Percentiles rank a stretch among this genome's conserved stretches.
Conservation (phyloP, 805 yeast species). For the Kluyveromyces wickerhamii region DNA sequence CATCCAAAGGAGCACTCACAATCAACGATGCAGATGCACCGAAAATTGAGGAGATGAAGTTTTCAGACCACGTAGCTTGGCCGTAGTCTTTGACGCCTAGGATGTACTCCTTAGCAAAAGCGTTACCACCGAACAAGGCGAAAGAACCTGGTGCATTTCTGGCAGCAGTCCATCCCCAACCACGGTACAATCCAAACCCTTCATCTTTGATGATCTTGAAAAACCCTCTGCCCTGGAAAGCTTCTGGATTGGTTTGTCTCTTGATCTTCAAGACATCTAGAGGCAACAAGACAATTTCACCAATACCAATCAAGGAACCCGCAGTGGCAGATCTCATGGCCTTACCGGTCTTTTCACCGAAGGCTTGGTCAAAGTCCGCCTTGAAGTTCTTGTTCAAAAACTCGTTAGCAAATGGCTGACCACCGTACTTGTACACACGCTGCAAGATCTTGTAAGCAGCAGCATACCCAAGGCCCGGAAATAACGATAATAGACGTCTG, state of each 20-base stretch:
- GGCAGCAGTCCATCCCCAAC: constrained; percentile 99
- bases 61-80: constrained; percentile 89
- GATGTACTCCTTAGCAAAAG: constrained; percentile 95
- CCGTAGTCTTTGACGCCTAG: constrained; percentile 81
- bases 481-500: constrained; percentile 69
- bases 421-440: constrained; percentile 98
- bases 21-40: constrained; percentile 97
- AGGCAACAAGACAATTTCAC: constrained; percentile 92
- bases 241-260: constrained; percentile 99
- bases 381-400: constrained; percentile 70
- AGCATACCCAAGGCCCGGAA: constrained; percentile 98
- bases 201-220: constrained; percentile 78
- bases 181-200: constrained; percentile 89
- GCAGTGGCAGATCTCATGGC: constrained; percentile 97
- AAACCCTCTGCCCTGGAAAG: constrained; percentile 98
- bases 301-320: constrained; percentile 94
- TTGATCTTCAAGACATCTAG: constrained; percentile 94
- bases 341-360: constrained; percentile 93
- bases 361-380: constrained; percentile 58
- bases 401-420: constrained; percentile 98
- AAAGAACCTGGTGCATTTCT: constrained; percentile 99
- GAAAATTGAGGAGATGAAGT: constrained; percentile 86
- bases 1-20: constrained; percentile 96
- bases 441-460: constrained; percentile 94
- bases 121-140: constrained; percentile 96